Evolutionary conservation across 1,284 basidiomycete species (phyloP), one percentile per base, ranked within the genome.

Genomic region (Ceratobasidium sp.): DNA sequence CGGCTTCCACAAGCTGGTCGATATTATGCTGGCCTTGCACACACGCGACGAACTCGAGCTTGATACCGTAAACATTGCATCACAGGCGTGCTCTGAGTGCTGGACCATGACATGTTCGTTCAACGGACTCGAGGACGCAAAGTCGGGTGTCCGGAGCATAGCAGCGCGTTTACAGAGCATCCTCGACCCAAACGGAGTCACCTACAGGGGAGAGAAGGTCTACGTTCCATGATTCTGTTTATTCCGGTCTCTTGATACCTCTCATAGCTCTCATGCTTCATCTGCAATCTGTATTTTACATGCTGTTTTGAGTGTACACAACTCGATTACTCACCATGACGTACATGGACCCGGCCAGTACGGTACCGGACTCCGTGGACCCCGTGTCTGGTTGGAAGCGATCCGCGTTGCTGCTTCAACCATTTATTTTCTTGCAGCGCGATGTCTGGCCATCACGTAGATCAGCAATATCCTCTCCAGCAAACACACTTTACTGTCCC

Each of bases 61-160:
- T 23, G 89, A 89, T 74, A 92, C 92, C 1, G 80, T 93, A 52
- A 88, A 87, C 77, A 86, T 84, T 48, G 90, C 89, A 2, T 89
- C 89, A 72, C 88, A 86, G 76, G 90, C 92, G 6, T 92, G 91
- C 78, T 91, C 91, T 2, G 92, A 93, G 78, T 92, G 91, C 79
- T 93, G 92, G 92, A 87, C 84, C 18, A 86, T 88, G 3, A 86
- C 88, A 0, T 87, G 86, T 0, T 85, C 86, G 18, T 92, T 89
- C 88, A 82, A 85, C 36, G 88, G 87, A 21, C 80, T 92, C 74
- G 72, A 76, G 36, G 50, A 55, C 1, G 75, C 72, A 10, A 57
- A 67, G 41, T 43, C 61, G 21, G 73, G 70, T 32, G 73, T 76
- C 41, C 71, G 70, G 10, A 64, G 58, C 14, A 64, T 74, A 12